phyloP scores from a whole-genome alignment of 192 early-diverging fungal genomes.

The Chytriomyces hyalinus region DNA sequence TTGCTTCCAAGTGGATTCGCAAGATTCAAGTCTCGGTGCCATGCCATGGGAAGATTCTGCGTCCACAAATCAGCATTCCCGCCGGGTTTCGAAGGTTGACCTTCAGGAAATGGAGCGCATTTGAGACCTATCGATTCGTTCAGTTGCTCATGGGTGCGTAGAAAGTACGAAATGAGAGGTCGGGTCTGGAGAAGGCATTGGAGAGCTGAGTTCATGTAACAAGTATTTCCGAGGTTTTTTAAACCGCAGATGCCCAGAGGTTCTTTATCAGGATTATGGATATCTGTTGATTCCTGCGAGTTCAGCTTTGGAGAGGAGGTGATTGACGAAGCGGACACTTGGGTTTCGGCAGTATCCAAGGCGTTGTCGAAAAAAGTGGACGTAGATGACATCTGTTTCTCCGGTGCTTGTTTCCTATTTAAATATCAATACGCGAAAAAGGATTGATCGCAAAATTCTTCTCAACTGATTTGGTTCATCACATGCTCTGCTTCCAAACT shows the following conservation, averaged over 20 bases:
- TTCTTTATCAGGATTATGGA: neutral
- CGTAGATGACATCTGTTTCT: too few species aligned
- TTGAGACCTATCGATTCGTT: slow-evolving; percentile 1
- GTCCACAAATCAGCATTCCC: too few species aligned
- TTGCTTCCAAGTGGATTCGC: slow-evolving; percentile 64
- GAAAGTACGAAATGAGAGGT: slow-evolving; percentile 33
- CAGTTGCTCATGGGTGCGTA: neutral
- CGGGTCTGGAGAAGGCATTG: slow-evolving; percentile 75
- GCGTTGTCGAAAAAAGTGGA: too few species aligned
- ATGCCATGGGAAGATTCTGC: neutral
- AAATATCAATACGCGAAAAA: too few species aligned
- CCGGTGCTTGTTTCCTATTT: too few species aligned
- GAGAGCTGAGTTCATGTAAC: slow-evolving; percentile 81
- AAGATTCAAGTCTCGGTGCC: slow-evolving; percentile 56
- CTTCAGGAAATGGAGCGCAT: slow-evolving; percentile 29
- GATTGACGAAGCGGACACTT: too few species aligned
- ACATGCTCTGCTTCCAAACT: too few species aligned
- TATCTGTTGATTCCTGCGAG: neutral
- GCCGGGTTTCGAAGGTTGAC: neutral
- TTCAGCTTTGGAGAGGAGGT: neutral
- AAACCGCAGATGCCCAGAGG: slow-evolving; percentile 50
- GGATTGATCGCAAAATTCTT: too few species aligned
- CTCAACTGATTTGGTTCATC: too few species aligned
- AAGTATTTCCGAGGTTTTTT: slow-evolving; percentile 78
- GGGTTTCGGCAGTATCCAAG: too few species aligned